These are phyloP conservation scores for Nicotiana benthamiana DNA, from an alignment of 257 asterid species.

Conservation along the genomic window DNA sequence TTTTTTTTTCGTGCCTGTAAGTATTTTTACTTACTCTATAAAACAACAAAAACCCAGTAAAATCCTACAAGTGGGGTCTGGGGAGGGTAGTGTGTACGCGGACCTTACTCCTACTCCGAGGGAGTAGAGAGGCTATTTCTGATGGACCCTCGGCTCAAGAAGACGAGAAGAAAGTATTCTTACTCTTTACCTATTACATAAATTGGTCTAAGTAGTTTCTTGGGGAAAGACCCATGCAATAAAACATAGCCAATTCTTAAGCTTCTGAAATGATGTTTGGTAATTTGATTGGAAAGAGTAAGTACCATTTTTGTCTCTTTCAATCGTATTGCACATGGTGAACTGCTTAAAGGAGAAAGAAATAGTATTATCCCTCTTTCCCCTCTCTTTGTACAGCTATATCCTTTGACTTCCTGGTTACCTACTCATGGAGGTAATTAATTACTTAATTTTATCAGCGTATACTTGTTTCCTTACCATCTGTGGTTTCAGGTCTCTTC, in stretches of 20 bases:
- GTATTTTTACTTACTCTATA: background rate
- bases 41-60: too few relatives aligned
- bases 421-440: background rate
- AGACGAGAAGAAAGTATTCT: background rate
- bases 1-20: background rate
- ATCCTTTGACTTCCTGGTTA: background rate
- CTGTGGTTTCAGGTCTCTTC: slow-evolving; percentile 52
- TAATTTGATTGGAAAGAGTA: background rate
- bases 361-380: background rate
- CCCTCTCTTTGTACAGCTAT: slow-evolving; percentile 4
- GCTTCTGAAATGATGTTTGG: background rate
- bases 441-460: background rate
- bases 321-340: background rate
- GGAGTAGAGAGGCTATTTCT: too few relatives aligned
- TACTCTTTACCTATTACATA: background rate
- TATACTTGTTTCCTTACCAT: slow-evolving; percentile 4
- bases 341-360: background rate
- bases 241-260: background rate
- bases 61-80: too few relatives aligned
- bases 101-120: too few relatives aligned
- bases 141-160: too few relatives aligned
- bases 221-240: background rate
- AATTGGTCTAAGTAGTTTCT: background rate
- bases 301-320: background rate
- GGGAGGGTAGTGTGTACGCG: too few relatives aligned